Percentiles rank a stretch among this genome's conserved stretches.
phyloP scores from a whole-genome alignment of 768 basidiomycete genomes.

The Rhizopogon vesiculosus region DNA sequence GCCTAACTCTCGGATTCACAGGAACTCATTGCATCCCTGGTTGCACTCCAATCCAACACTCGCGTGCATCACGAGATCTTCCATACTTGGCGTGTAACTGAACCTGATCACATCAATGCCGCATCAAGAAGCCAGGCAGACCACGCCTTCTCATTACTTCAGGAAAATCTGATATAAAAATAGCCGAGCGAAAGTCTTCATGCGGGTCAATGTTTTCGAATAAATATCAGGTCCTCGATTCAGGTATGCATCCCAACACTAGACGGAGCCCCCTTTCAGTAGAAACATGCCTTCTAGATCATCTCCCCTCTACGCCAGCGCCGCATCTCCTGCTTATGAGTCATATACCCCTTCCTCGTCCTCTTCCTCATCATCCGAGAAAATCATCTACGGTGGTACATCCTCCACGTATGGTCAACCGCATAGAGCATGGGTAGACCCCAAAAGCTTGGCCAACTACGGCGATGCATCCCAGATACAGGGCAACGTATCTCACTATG shows the following conservation, averaged over 20 bases:
- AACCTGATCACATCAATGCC: conserved; percentile 13
- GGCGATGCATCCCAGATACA: conserved; percentile 50
- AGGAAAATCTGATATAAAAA: conserved; percentile 11
- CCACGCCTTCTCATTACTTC: neutral
- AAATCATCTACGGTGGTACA: conserved; percentile 16
- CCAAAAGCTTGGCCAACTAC: conserved; percentile 52
- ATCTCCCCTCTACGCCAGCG: conserved; percentile 21
- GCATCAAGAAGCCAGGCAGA: conserved; percentile 20
- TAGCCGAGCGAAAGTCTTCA: conserved; percentile 21
- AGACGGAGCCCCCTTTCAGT: conserved; percentile 1
- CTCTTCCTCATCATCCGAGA: conserved; percentile 19
- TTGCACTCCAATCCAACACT: neutral
- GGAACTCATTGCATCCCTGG: neutral
- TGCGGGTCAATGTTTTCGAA: conserved; percentile 8
- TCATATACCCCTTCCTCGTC: conserved; percentile 16
- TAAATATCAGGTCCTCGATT: conserved; percentile 21
- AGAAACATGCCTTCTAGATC: conserved; percentile 22
- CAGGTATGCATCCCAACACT: neutral
- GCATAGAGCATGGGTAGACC: conserved; percentile 59
- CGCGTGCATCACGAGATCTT: conserved; percentile 6
- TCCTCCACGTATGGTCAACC: conserved; percentile 10
- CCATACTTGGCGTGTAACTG: conserved; percentile 12
- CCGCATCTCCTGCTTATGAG: conserved; percentile 24
- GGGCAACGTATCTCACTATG: conserved; percentile 59
- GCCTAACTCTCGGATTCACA: neutral